These are phyloP conservation scores for Leptographium procerum DNA, from an alignment of 2,329 filamentous ascomycete species.

Conservation along the genomic window DNA sequence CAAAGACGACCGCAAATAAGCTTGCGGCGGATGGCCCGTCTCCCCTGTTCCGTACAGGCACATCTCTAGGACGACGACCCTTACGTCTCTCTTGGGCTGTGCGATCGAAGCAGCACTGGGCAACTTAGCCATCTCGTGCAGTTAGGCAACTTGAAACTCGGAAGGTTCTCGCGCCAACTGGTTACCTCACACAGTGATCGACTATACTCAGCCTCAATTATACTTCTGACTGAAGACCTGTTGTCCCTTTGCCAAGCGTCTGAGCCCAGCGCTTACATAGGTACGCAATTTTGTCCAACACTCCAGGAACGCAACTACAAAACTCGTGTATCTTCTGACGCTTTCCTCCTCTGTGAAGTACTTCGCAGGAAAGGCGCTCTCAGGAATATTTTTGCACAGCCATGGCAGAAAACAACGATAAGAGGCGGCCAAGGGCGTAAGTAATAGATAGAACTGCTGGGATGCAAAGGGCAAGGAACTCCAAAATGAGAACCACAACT, in stretches of 20 bases:
- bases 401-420: conserved; percentile 3
- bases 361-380: not conserved
- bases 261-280: not conserved
- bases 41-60: not conserved
- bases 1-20: not conserved
- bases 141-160: not conserved
- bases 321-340: not conserved
- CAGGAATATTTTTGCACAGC: too few species aligned
- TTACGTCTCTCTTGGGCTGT: not conserved
- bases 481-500: too few species aligned
- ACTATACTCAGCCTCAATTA: not conserved
- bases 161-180: not conserved
- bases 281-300: not conserved
- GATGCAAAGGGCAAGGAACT: too few species aligned
- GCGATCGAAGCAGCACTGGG: not conserved
- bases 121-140: not conserved
- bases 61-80: not conserved
- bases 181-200: not conserved
- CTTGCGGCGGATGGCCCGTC: not conserved
- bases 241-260: not conserved
- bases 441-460: too few species aligned
- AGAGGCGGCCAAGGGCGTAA: conserved; percentile 9
- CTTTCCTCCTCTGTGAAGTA: not conserved
- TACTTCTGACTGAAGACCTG: not conserved
- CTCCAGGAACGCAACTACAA: too few species aligned